These are phyloP conservation scores for Trichophyton verrucosum DNA, from an alignment of 2,329 filamentous ascomycete species.

Conservation along the genomic window DNA sequence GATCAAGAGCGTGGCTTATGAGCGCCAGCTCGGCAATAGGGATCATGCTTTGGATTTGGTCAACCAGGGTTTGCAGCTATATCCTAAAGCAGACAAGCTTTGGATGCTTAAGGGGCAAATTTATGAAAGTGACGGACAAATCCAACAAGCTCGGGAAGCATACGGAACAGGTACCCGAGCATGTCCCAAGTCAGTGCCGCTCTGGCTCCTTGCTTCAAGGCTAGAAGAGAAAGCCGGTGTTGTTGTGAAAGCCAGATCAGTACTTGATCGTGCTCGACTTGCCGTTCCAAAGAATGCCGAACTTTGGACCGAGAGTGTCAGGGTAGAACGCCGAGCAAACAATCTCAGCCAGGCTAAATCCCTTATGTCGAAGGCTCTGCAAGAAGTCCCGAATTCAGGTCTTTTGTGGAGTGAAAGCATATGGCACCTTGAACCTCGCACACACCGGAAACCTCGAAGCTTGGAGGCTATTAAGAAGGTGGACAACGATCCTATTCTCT, in stretches of 20 bases:
- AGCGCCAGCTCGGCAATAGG: slow-evolving; percentile 66
- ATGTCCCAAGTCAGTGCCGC: slow-evolving; percentile 66
- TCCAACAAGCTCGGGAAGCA: slow-evolving; percentile 76
- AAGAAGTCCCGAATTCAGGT: slow-evolving; percentile 79
- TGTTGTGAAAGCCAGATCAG: slow-evolving; percentile 80
- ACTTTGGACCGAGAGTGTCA: slow-evolving; percentile 87
- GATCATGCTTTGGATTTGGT: slow-evolving; percentile 78
- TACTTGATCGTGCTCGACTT: slow-evolving; percentile 80
- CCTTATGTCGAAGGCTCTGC: slow-evolving; percentile 84
- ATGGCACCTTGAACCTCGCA: slow-evolving; percentile 82
- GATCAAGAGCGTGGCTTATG: slow-evolving; percentile 91
- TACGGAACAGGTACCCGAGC: slow-evolving; percentile 80
- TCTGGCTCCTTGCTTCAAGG: slow-evolving; percentile 81
- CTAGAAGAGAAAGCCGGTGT: slow-evolving; percentile 77
- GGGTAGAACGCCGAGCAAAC: slow-evolving; percentile 76
- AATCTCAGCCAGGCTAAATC: slow-evolving; percentile 63
- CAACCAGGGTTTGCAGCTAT: slow-evolving; percentile 73
- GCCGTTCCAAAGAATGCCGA: slow-evolving; percentile 73
- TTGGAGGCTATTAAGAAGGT: slow-evolving; percentile 95
- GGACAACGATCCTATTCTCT: slow-evolving; percentile 78
- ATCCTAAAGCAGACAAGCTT: slow-evolving; percentile 73
- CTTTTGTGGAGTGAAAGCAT: slow-evolving; percentile 90
- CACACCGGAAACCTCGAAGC: slow-evolving; percentile 80
- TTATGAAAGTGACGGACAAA: slow-evolving; percentile 70
- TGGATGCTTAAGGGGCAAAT: slow-evolving; percentile 99